Conservation (phyloP, 2,329 filamentous ascomycete genomes). For the Decorospora gaudefroyi region DNA sequence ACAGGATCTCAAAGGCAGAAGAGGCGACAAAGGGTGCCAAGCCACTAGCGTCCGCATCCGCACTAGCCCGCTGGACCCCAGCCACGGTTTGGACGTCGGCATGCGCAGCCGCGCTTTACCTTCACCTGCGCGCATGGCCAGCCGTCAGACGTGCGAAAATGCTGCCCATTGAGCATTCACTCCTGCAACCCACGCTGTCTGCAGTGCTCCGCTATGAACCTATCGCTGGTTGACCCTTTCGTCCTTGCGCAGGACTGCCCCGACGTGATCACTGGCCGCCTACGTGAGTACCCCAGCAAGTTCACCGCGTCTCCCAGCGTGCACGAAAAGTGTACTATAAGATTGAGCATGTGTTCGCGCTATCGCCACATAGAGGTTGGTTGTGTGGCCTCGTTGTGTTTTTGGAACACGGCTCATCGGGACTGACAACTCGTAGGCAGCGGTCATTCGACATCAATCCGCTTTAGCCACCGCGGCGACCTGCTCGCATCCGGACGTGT, state of each 20-base stretch:
- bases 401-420: too few relatives aligned
- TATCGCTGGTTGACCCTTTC: constrained; percentile 72
- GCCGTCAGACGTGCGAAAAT: constrained; percentile 25
- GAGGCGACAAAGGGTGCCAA: constrained; percentile 18
- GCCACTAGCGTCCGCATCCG: too few relatives aligned
- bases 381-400: too few relatives aligned
- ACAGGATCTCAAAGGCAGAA: constrained; percentile 18
- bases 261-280: constrained; percentile 83
- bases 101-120: too few relatives aligned
- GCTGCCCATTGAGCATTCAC: constrained; percentile 23
- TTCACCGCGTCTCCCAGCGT: too few relatives aligned
- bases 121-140: constrained; percentile 23
- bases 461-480: constrained; percentile 94
- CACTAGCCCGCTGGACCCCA: too few relatives aligned
- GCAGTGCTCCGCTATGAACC: constrained; percentile 61
- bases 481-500: constrained; percentile 91
- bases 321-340: too few relatives aligned
- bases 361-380: too few relatives aligned
- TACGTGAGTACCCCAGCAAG: constrained; percentile 67
- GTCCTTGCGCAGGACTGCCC: constrained; percentile 81
- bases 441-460: constrained; percentile 68
- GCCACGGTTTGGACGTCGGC: too few relatives aligned
- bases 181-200: constrained; percentile 17
- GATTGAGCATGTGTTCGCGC: too few relatives aligned
- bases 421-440: constrained; percentile 52